phyloP scores from a whole-genome alignment of 257 asterid species.

The Forsythia suspensa region DNA sequence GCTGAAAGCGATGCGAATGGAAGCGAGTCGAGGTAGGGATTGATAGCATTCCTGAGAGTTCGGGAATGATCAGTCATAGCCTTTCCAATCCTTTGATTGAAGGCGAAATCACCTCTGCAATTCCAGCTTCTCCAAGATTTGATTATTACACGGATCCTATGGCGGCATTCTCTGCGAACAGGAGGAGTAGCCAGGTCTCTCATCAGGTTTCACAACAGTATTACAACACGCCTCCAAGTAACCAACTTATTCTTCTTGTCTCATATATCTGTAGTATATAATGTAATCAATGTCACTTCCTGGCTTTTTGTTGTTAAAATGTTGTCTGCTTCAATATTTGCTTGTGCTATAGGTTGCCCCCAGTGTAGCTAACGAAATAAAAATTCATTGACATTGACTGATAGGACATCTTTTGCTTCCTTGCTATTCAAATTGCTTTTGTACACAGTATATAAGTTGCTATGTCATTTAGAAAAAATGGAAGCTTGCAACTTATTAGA shows the following conservation, averaged over 20 bases:
- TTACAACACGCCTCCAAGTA: constrained; percentile 54
- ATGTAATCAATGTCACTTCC: neutral
- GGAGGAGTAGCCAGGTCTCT: constrained; percentile 39
- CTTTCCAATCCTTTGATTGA: constrained; percentile 74
- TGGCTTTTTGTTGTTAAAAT: neutral
- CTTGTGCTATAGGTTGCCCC: neutral
- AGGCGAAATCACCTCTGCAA: constrained; percentile 12
- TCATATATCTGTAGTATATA: neutral
- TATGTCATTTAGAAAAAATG: neutral
- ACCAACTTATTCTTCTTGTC: constrained; percentile 15
- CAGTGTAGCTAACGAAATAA: neutral
- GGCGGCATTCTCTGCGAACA: constrained; percentile 74
- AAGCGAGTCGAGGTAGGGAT: constrained; percentile 51
- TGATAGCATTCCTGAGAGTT: constrained; percentile 22
- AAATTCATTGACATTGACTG: neutral
- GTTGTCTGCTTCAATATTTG: neutral
- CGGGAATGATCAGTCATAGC: constrained; percentile 34
- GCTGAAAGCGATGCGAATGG: constrained; percentile 67
- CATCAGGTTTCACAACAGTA: constrained; percentile 55
- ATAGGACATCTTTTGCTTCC: neutral
- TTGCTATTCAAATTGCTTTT: neutral
- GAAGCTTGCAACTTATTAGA: neutral
- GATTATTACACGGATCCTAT: constrained; percentile 82
- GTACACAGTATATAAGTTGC: neutral
- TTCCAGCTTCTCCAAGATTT: constrained; percentile 54